Conservation (phyloP, 2,329 filamentous ascomycete genomes). For the Rutstroemia sp. region DNA sequence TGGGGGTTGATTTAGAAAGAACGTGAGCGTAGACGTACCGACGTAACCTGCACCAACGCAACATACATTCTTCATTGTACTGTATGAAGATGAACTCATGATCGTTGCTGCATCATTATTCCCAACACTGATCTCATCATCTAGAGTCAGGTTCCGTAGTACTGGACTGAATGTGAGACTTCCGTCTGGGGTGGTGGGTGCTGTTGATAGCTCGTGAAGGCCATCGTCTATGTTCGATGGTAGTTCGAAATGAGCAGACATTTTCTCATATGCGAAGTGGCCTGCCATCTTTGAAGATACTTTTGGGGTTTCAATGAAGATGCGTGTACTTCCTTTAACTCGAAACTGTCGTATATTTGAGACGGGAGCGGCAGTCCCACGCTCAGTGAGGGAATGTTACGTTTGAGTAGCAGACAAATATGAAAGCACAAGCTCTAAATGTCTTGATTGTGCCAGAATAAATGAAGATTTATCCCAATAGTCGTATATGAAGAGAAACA, state of each 20-base stretch:
- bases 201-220: constrained; percentile 32
- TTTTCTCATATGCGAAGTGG: background rate
- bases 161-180: constrained; percentile 37
- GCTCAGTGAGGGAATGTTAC: too few relatives aligned
- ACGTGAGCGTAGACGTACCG: constrained; percentile 42
- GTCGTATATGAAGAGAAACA: background rate
- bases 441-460: background rate
- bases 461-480: background rate
- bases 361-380: too few relatives aligned
- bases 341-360: too few relatives aligned
- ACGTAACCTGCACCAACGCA: constrained; percentile 72
- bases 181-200: constrained; percentile 39
- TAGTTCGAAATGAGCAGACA: constrained; percentile 18
- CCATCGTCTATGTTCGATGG: constrained; percentile 28
- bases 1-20: background rate
- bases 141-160: constrained; percentile 27
- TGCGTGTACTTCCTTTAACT: too few relatives aligned
- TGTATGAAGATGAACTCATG: background rate
- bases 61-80: constrained; percentile 51
- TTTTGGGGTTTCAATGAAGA: too few relatives aligned
- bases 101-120: constrained; percentile 2
- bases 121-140: constrained; percentile 17
- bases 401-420: too few relatives aligned
- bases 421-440: too few relatives aligned
- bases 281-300: too few relatives aligned